Evolutionary conservation across 106 monocot species (phyloP).

Genomic region (Agapanthus africanus): DNA sequence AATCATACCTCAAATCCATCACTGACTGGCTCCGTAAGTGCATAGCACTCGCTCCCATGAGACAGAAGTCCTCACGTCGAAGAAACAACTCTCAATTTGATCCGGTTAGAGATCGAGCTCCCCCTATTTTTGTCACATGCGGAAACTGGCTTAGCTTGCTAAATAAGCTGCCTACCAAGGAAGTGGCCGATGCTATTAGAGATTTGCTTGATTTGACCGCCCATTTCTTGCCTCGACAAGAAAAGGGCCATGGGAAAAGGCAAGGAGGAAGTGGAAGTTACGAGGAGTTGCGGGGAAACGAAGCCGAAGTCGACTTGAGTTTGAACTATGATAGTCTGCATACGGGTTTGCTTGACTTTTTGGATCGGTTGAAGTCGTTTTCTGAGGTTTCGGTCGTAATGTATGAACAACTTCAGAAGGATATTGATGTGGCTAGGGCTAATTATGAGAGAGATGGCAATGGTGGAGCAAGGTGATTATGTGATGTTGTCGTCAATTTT

Average conservation of each 20-base stretch:
- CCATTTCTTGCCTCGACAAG: conserved; percentile 45
- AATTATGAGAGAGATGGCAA: conserved; percentile 31
- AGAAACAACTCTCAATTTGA: conserved; percentile 19
- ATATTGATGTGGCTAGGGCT: conserved; percentile 19
- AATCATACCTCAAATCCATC: conserved; percentile 59
- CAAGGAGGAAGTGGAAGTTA: conserved; percentile 6
- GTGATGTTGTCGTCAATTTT: no score
- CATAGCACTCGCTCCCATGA: conserved; percentile 27
- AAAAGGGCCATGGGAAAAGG: conserved; percentile 29
- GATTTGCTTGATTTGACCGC: conserved; percentile 26
- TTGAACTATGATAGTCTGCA: conserved; percentile 46
- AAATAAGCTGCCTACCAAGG: conserved; percentile 30
- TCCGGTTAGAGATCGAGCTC: conserved; percentile 33
- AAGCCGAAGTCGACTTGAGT: conserved; percentile 35
- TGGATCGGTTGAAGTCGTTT: conserved; percentile 45
- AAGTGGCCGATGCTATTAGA: conserved; percentile 58
- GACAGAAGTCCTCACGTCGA: conserved; percentile 23
- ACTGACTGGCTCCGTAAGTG: conserved; percentile 86
- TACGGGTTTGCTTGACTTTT: conserved; percentile 29
- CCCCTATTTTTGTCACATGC: conserved; percentile 81
- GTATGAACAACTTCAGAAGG: conserved; percentile 37
- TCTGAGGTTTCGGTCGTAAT: conserved; percentile 47
- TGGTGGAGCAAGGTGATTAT: not conserved
- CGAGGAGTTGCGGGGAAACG: conserved; percentile 19
- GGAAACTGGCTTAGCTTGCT: conserved; percentile 54